phyloP scores from a whole-genome alignment of 805 yeast genomes.

The Saccharomycopsis sp. region DNA sequence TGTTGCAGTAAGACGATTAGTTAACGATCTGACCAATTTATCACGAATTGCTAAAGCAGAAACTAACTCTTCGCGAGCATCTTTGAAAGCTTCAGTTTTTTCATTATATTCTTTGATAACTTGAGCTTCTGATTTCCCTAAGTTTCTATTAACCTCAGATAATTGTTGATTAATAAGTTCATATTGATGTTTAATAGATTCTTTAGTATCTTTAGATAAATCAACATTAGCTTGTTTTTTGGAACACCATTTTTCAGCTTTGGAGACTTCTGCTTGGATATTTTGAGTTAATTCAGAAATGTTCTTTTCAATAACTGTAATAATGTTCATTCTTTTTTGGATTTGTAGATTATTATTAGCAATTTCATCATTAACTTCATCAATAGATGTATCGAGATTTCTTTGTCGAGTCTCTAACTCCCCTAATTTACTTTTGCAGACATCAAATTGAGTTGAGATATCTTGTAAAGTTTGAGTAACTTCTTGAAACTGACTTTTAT shows the following conservation, averaged over 20 bases:
- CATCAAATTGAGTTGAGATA: constrained; percentile 18
- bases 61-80: constrained; percentile 24
- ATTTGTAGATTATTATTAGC: background rate
- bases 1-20: constrained; percentile 33
- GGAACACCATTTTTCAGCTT: constrained; percentile 28
- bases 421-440: constrained; percentile 17
- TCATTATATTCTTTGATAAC: constrained; percentile 25
- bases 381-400: constrained; percentile 22
- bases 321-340: background rate
- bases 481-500: constrained; percentile 10
- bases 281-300: constrained; percentile 3
- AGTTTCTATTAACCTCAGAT: constrained; percentile 33
- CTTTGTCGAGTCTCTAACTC: constrained; percentile 23
- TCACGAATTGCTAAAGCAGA: constrained; percentile 24
- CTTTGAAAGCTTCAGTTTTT: constrained; percentile 27
- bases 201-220: constrained; percentile 29
- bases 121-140: constrained; percentile 37
- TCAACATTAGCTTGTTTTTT: constrained; percentile 32
- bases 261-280: constrained; percentile 11
- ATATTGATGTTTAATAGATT: constrained; percentile 33
- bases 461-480: constrained; percentile 19
- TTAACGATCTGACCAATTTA: constrained; percentile 28
- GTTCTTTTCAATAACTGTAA: constrained; percentile 5
- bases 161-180: constrained; percentile 31
- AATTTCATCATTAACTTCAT: background rate